Percentiles rank a stretch among this genome's conserved stretches.
phyloP scores from a whole-genome alignment of 2,329 filamentous ascomycete genomes.

The Talaromyces sp. region DNA sequence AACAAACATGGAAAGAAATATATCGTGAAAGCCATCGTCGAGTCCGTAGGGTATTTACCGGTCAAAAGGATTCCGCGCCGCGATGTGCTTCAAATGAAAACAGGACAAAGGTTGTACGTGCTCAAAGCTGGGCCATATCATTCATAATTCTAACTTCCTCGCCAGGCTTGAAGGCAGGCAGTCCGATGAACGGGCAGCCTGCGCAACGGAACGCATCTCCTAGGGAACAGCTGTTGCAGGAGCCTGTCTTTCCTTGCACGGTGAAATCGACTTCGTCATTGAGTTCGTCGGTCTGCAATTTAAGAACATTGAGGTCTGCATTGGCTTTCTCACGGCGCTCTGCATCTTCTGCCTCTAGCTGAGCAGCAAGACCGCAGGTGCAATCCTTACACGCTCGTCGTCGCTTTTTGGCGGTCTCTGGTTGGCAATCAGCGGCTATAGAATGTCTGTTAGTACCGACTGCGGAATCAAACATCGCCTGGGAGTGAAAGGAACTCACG shows the following conservation, averaged over 20 bases:
- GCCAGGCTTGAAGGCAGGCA: slow-evolving; percentile 94
- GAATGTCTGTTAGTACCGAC: neutral
- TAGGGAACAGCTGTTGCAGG: slow-evolving; percentile 87
- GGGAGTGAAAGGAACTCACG: slow-evolving; percentile 54
- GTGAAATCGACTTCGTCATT: slow-evolving; percentile 85
- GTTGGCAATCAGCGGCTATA: slow-evolving; percentile 75
- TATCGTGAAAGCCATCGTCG: neutral
- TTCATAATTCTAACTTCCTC: slow-evolving; percentile 88
- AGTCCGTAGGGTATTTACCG: slow-evolving; percentile 8
- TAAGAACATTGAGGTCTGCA: slow-evolving; percentile 49
- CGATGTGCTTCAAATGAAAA: slow-evolving; percentile 4
- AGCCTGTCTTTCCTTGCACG: slow-evolving; percentile 92
- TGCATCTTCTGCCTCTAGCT: slow-evolving; percentile 78
- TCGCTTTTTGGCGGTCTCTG: slow-evolving; percentile 84
- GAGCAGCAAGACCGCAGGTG: slow-evolving; percentile 84
- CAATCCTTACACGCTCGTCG: slow-evolving; percentile 97
- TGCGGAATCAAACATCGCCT: slow-evolving; percentile 12
- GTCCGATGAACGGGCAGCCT: slow-evolving; percentile 75
- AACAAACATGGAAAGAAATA: neutral
- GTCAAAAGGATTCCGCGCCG: slow-evolving; percentile 8
- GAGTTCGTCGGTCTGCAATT: slow-evolving; percentile 70
- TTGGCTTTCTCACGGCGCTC: slow-evolving; percentile 62
- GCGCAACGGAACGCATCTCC: slow-evolving; percentile 80
- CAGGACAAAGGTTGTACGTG: neutral
- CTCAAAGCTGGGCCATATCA: slow-evolving; percentile 73